phyloP scores from a whole-genome alignment of 306 rosid genomes.

The Vigna radiata region DNA sequence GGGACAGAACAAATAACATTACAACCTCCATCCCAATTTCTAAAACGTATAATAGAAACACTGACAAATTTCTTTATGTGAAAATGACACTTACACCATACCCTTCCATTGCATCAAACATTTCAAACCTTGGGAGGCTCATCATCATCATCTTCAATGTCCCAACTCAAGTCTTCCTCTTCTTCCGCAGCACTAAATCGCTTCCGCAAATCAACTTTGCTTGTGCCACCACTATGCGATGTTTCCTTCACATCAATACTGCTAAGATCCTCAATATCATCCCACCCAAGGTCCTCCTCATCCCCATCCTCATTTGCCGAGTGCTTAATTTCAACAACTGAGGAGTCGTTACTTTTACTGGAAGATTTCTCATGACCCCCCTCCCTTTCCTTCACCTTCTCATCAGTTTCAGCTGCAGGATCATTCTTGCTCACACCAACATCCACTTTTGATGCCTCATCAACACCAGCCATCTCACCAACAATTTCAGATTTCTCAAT shows the following conservation, averaged over 20 bases:
- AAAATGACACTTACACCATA: conserved; percentile 30
- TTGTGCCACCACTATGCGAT: conserved; percentile 47
- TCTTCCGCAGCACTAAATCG: conserved; percentile 74
- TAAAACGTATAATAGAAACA: background rate
- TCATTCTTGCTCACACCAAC: conserved; percentile 51
- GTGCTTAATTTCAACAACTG: conserved; percentile 48
- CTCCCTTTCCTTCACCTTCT: conserved; percentile 48
- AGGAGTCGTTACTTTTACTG: conserved; percentile 48
- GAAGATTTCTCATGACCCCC: conserved; percentile 49
- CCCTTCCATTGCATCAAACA: conserved; percentile 32
- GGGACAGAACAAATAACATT: conserved; percentile 34
- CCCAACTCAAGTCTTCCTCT: conserved; percentile 95
- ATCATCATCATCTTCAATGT: conserved; percentile 70
- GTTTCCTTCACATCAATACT: conserved; percentile 69
- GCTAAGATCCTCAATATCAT: conserved; percentile 91
- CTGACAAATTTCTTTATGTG: conserved; percentile 23
- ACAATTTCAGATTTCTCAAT: conserved; percentile 42
- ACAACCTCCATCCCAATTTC: conserved; percentile 42
- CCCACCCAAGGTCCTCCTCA: conserved; percentile 89
- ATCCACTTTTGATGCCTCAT: conserved; percentile 46
- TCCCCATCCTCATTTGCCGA: conserved; percentile 50
- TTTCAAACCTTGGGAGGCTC: conserved; percentile 60
- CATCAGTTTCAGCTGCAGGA: conserved; percentile 42
- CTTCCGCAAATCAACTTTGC: conserved; percentile 63
- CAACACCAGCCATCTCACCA: conserved; percentile 42